Percentiles rank a stretch among this genome's conserved stretches.
These are phyloP conservation scores for Clarireedia monteithiana DNA, from an alignment of 2,329 filamentous ascomycete species.

Conservation along the genomic window DNA sequence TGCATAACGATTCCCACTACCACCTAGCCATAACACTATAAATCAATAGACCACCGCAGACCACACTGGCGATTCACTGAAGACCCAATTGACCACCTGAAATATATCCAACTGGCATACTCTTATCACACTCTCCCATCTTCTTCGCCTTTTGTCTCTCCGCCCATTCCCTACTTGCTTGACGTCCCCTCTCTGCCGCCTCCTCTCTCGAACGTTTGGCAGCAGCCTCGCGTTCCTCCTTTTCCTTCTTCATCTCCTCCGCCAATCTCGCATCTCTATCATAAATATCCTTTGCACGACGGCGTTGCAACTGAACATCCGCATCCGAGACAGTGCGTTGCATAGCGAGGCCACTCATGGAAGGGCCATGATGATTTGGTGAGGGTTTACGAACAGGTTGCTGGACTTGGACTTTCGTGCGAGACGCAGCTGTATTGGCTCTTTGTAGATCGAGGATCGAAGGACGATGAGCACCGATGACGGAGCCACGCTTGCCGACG, in stretches of 20 bases:
- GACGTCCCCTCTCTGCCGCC: conserved; percentile 53
- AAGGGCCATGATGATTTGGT: conserved; percentile 15
- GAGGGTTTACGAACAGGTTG: conserved; percentile 18
- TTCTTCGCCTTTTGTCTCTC: conserved; percentile 40
- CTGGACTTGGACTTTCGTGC: conserved; percentile 16
- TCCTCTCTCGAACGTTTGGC: conserved; percentile 49
- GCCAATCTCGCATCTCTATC: conserved; percentile 42
- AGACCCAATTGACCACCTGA: conserved; percentile 23
- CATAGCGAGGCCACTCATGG: conserved; percentile 22
- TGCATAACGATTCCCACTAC: not conserved
- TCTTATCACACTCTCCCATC: conserved; percentile 18
- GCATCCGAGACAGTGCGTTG: conserved; percentile 43
- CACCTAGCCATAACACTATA: not conserved
- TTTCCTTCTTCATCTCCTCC: conserved; percentile 44
- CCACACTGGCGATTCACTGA: not conserved
- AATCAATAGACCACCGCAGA: not conserved
- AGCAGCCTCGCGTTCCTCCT: conserved; percentile 44
- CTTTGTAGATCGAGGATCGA: conserved; percentile 29
- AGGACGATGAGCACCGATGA: conserved; percentile 27
- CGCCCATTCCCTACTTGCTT: conserved; percentile 54
- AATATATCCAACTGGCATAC: conserved; percentile 20
- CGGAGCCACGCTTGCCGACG: conserved; percentile 25
- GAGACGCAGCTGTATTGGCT: conserved; percentile 25
- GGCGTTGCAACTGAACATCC: conserved; percentile 42
- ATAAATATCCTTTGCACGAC: conserved; percentile 46